phyloP scores from a whole-genome alignment of 352 stramenopile species.

The Phytopythium delawarense region DNA sequence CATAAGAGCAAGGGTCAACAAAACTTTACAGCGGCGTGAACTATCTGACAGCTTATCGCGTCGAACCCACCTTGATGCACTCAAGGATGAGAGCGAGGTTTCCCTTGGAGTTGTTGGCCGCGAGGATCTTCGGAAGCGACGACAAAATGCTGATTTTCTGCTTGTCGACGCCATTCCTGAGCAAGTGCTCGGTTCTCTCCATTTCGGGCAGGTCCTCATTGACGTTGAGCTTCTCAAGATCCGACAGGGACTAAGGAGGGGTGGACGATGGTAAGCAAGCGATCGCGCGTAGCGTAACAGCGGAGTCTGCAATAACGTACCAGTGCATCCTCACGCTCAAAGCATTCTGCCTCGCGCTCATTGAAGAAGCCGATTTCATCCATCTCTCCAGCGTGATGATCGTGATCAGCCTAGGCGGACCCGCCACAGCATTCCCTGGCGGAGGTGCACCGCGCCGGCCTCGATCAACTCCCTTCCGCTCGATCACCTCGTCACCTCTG shows the following conservation, averaged over 20 bases:
- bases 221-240: slow-evolving; percentile 84
- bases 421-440: slow-evolving; percentile 38
- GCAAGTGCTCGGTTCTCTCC: slow-evolving; percentile 68
- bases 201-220: slow-evolving; percentile 82
- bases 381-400: slow-evolving; percentile 37
- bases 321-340: slow-evolving; percentile 75
- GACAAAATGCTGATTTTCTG: slow-evolving; percentile 77
- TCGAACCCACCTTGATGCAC: slow-evolving; percentile 57
- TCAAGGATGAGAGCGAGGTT: slow-evolving; percentile 63
- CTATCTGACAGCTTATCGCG: neutral
- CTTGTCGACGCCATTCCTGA: slow-evolving; percentile 72
- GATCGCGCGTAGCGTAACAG: neutral
- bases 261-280: neutral
- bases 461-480: neutral
- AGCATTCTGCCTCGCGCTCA: slow-evolving; percentile 79
- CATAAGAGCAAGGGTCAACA: neutral
- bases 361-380: slow-evolving; percentile 82
- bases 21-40: slow-evolving; percentile 1
- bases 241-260: slow-evolving; percentile 55
- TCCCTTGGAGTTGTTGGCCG: slow-evolving; percentile 66
- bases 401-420: slow-evolving; percentile 12
- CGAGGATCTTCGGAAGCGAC: slow-evolving; percentile 65
- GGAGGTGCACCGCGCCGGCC: neutral
- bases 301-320: slow-evolving; percentile 22
- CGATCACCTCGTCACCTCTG: neutral